phyloP scores from a whole-genome alignment of 768 basidiomycete genomes.

The Clitopilus hobsonii region DNA sequence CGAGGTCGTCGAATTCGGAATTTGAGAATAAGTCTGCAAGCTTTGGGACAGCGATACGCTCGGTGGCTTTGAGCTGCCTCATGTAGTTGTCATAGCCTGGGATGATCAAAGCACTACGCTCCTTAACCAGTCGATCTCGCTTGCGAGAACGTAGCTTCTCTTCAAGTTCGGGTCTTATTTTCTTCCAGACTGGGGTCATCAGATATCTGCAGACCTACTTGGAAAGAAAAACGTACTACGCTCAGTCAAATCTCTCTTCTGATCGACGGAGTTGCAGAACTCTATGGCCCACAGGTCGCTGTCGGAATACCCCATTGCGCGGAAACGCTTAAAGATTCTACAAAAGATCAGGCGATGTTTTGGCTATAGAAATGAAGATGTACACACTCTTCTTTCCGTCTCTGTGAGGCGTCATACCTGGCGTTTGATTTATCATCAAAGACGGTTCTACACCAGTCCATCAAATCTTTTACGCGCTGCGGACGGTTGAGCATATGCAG shows the following conservation, averaged over 20 bases:
- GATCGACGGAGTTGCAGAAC: background rate
- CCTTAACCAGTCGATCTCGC: background rate
- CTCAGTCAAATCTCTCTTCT: background rate
- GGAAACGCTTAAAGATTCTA: background rate
- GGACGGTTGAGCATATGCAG: background rate
- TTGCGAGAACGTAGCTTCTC: background rate
- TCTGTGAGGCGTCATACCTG: background rate
- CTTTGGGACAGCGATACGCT: background rate
- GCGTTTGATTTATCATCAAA: background rate
- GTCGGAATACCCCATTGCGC: background rate
- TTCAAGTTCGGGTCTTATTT: background rate
- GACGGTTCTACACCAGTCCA: background rate
- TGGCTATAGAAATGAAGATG: background rate
- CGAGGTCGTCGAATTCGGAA: background rate
- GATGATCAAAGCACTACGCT: background rate
- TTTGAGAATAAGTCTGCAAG: background rate
- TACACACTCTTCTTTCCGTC: background rate
- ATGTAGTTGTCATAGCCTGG: background rate
- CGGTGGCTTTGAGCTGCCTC: background rate
- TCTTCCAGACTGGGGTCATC: background rate
- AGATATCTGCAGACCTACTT: background rate
- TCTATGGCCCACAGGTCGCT: background rate
- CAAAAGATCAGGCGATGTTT: too few species aligned
- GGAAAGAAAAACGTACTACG: background rate
- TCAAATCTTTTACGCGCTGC: background rate